Conservation (phyloP, 148 eudicot species). For the Amaranthus palmeri region DNA sequence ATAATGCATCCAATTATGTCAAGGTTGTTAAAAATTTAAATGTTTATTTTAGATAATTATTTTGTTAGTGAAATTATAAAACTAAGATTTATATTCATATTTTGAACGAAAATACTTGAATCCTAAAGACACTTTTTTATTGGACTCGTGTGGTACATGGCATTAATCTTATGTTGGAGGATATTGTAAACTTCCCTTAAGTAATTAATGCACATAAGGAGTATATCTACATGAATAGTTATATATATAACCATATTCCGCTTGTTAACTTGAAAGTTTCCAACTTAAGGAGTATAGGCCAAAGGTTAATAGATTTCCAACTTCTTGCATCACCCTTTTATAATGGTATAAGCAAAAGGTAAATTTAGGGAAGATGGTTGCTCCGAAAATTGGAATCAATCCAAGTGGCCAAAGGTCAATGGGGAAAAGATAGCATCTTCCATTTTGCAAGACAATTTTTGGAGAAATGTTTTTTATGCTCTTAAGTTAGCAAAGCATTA, state of each 20-base stretch:
- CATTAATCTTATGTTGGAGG: conserved; percentile 4
- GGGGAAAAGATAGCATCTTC: background rate
- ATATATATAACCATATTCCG: no score
- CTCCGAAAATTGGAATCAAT: conserved; percentile 6
- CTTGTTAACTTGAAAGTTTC: conserved; percentile 7
- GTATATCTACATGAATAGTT: background rate
- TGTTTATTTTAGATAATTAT: background rate
- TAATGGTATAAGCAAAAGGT: background rate
- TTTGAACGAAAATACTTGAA: conserved; percentile 1
- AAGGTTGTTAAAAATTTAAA: background rate
- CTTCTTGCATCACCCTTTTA: conserved; percentile 8
- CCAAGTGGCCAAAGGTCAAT: conserved; percentile 1
- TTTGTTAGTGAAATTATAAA: background rate
- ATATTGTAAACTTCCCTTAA: background rate
- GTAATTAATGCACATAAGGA: background rate
- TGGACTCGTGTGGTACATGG: conserved; percentile 18
- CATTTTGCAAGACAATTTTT: no score
- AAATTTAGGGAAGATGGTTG: conserved; percentile 7
- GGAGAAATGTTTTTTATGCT: background rate
- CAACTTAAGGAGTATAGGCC: background rate
- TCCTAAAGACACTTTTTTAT: background rate
- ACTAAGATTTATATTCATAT: background rate
- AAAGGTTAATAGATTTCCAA: conserved; percentile 3
- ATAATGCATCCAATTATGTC: conserved; percentile 17
- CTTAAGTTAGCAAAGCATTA: conserved; percentile 6